These are phyloP conservation scores for Pelargonium cotyledonis DNA, from an alignment of 441 rosid genomes.

Conservation along the genomic window DNA sequence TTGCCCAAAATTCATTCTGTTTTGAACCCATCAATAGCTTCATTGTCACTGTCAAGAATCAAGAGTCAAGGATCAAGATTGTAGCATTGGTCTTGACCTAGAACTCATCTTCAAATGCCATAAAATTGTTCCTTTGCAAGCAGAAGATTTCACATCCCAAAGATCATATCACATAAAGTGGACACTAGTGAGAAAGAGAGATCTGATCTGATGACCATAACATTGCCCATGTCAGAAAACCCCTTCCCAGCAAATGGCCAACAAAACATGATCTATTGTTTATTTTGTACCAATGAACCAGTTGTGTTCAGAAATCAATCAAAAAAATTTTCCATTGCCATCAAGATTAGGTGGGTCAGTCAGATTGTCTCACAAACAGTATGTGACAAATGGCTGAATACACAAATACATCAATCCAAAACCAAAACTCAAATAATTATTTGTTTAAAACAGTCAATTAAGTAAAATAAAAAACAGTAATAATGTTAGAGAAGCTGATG, in stretches of 20 bases:
- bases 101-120: no score
- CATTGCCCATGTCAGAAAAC: neutral
- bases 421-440: neutral
- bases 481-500: neutral
- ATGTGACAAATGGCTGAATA: neutral
- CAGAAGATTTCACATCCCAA: neutral
- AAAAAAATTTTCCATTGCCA: neutral
- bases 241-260: neutral
- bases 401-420: neutral
- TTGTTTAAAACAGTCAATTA: neutral
- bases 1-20: no score
- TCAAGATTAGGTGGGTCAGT: no score
- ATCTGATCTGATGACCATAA: neutral
- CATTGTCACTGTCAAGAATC: no score
- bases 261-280: neutral
- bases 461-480: neutral
- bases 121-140: no score
- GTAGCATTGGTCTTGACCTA: no score
- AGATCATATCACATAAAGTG: neutral
- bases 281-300: neutral
- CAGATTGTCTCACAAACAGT: neutral
- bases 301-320: neutral
- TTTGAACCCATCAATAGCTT: no score
- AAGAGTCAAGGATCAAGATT: no score
- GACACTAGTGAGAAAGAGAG: no score